Evolutionary conservation across 2,329 filamentous ascomycete species (phyloP), one percentile per base, ranked within the genome.

Genomic region (Cytospora piceae): DNA sequence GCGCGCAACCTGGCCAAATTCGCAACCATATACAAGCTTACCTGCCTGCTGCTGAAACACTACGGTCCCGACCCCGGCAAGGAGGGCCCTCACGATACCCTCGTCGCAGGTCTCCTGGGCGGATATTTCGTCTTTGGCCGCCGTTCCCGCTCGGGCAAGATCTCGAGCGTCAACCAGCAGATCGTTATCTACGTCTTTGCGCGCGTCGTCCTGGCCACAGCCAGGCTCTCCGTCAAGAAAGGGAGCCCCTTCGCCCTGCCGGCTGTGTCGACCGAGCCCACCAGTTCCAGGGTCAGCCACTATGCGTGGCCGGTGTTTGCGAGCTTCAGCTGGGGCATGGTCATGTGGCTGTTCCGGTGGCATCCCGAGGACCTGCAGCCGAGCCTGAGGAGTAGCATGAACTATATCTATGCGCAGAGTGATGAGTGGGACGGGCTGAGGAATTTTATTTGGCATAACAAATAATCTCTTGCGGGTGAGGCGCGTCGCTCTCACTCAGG

Each of bases 121-220:
- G 95, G 95, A 61, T 99, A 98, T 83, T 80, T 92, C 68, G 92
- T 98, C 69, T 99, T 99, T 76, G 95, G 94, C 58, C 78, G 82
- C 52, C 83, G 85, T 67, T 85, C 83, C 72, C 89, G 91, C 67
- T 81, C 79, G 46, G 90, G 90, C 72, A 85, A 85, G 76, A 88
- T 92, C 73, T 91, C 90, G 68, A 90, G 87, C 69, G 90, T 97
- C 69, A 96, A 90, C 79, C 93, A 97, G 82, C 94, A 99, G 83
- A 99, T 99, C 76, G 93, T 97, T 77, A 92, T 98, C 73, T 99
- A 99, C 81, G 91, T 99, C 69, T 97, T 97, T 75, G 95, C 95
- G 57, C 89, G 95, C 70, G 95, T 97, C 20, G 85, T 90, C 67
- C 86, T 99, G 39, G 92, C 92, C 11, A 80, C 96, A 29, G 95